Evolutionary conservation across 805 yeast genomes (phyloP).

Genomic region (Saccharomyces kudriavzevii): DNA sequence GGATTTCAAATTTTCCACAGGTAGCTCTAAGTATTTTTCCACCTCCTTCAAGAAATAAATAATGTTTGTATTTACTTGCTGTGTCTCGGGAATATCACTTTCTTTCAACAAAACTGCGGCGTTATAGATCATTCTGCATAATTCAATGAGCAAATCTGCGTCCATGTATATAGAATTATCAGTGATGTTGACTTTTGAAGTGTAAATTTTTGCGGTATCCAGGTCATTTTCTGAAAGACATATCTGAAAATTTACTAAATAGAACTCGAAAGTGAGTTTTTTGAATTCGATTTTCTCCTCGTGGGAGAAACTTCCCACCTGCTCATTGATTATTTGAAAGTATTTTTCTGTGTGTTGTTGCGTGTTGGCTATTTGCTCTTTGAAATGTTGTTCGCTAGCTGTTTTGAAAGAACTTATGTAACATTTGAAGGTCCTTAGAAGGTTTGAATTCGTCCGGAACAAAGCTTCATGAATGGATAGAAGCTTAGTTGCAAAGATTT

Average conservation of each 20-base stretch:
- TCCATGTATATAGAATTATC: constrained; percentile 10
- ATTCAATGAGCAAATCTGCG: constrained; percentile 20
- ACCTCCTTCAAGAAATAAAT: constrained; percentile 14
- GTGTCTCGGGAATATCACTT: background rate
- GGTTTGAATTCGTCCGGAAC: constrained; percentile 15
- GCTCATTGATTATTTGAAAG: constrained; percentile 18
- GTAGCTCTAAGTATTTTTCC: constrained; percentile 8
- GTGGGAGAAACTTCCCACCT: constrained; percentile 5
- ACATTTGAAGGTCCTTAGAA: constrained; percentile 30
- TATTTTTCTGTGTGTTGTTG: constrained; percentile 29
- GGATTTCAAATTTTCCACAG: constrained; percentile 6
- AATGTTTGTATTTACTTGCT: constrained; percentile 1
- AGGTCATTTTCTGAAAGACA: constrained; percentile 28
- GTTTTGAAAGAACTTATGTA: constrained; percentile 24
- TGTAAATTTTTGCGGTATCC: constrained; percentile 31
- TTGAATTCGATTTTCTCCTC: constrained; percentile 8
- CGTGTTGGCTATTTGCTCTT: constrained; percentile 12
- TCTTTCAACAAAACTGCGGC: constrained; percentile 18
- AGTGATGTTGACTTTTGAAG: constrained; percentile 23
- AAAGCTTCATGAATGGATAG: constrained; percentile 29
- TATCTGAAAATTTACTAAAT: constrained; percentile 28
- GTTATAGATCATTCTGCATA: constrained; percentile 31
- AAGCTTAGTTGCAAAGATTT: constrained; percentile 28
- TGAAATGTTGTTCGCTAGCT: constrained; percentile 22
- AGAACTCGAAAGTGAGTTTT: constrained; percentile 24